Base-by-base conservation (phyloP, 1,284 basidiomycete genomes). In the Cutaneotrichosporon sp. region DNA sequence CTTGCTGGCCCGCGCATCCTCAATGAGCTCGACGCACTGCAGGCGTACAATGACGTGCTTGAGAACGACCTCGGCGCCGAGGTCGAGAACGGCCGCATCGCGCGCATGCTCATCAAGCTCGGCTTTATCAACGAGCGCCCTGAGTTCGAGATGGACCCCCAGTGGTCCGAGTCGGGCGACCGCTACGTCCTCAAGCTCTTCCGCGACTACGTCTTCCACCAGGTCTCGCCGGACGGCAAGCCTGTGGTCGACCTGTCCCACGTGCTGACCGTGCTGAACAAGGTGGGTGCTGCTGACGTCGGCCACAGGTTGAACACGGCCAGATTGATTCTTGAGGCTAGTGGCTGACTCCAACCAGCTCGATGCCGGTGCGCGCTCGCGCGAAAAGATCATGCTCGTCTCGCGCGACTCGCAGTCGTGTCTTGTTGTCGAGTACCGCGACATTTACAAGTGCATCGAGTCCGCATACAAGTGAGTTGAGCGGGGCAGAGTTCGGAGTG, bases 101-200 rank as follows among this genome's bases (percentile, higher is more conserved):
- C 97, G 27, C 85, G 97, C 50, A 80, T 99, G 59, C 81, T 99
- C 66, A 89, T 88, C 81, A 99, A 99, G 81, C 89, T 99, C 71
- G 92, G 92, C 0, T 98, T 98, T 79, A 97, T 99, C 82, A 97
- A 98, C 78, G 97, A 99, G 77, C 86, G 97, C 18, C 95, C 95
- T 11, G 95, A 98, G 91, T 98, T 98, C 72, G 92, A 95, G 55
- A 88, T 91, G 57, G 95, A 98, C 74, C 87, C 92, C 2, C 85
- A 94, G 11, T 99, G 95, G 95, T 94, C 94, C 9, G 97, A 99
- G 77, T 97, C 95, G 2, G 97, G 97, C 14, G 97, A 99, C 75
- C 85, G 95, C 46, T 99, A 99, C 77, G 92, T 99, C 72, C 86
- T 99, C 83, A 97, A 97, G 83, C 86, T 99, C 54, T 99, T 99